A percentile compares a stretch with the other conserved stretches of the same genome.
Conservation (phyloP, 805 yeast species). For the Myxozyma monticola region DNA sequence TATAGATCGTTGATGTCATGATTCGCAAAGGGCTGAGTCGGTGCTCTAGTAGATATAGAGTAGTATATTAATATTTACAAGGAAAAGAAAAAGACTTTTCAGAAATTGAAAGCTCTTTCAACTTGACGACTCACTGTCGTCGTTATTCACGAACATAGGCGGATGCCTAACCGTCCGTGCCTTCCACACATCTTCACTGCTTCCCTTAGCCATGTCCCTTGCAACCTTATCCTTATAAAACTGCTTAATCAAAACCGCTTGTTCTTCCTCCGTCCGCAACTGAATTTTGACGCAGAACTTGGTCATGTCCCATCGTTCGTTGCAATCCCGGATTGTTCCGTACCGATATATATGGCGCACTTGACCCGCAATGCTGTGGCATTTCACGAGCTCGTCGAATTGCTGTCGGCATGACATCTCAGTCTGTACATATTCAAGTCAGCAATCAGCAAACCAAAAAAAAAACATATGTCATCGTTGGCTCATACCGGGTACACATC, state of each 20-base stretch:
- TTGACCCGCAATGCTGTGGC: conserved; percentile 92
- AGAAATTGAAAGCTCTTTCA: not conserved
- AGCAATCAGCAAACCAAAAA: not conserved
- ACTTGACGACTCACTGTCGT: not conserved
- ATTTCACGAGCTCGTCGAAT: conserved; percentile 79
- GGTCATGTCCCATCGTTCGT: conserved; percentile 66
- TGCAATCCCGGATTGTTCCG: conserved; percentile 75
- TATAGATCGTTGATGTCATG: too few relatives aligned
- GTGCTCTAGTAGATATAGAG: too few relatives aligned
- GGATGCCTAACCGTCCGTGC: conserved; percentile 15
- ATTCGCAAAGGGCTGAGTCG: too few relatives aligned
- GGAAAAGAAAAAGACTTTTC: not conserved
- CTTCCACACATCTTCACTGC: conserved; percentile 84
- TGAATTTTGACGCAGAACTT: conserved; percentile 73
- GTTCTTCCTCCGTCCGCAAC: conserved; percentile 56
- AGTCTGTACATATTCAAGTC: too few relatives aligned
- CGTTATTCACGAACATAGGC: conserved; percentile 6
- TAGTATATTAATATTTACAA: not conserved
- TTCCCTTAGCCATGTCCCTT: conserved; percentile 60
- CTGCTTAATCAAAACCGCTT: conserved; percentile 55
- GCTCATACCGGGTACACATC: conserved; percentile 19
- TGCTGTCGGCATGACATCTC: conserved; percentile 79
- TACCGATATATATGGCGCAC: conserved; percentile 77
- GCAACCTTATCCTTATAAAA: conserved; percentile 67
- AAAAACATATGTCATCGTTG: not conserved